Evolutionary conservation across 2,329 filamentous ascomycete species (phyloP).

Genomic region (Microthyrium microscopicum): DNA sequence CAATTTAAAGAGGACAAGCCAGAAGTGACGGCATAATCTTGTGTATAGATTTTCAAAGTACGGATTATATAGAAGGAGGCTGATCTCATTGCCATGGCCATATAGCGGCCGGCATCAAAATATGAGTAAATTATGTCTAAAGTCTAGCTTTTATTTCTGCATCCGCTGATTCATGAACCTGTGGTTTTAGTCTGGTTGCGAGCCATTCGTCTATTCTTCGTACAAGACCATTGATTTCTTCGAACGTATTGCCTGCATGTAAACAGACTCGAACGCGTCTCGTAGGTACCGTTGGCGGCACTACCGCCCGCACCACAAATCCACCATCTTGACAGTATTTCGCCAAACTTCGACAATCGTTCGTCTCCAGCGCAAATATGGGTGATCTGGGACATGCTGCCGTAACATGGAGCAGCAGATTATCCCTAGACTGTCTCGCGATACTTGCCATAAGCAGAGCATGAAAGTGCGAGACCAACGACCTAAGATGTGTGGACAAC

Average conservation of each 20-base stretch:
- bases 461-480: slow-evolving; percentile 22
- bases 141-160: too few relatives aligned
- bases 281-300: slow-evolving; percentile 50
- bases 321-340: slow-evolving; percentile 40
- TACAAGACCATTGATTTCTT: slow-evolving; percentile 39
- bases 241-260: slow-evolving; percentile 46
- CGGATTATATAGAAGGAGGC: too few relatives aligned
- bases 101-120: too few relatives aligned
- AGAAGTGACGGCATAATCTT: too few relatives aligned
- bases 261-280: slow-evolving; percentile 51
- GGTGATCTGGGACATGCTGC: slow-evolving; percentile 33
- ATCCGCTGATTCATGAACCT: too few relatives aligned
- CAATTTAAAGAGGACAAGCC: too few relatives aligned
- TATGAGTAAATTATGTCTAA: too few relatives aligned
- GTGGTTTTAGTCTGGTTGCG: too few relatives aligned
- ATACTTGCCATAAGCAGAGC: slow-evolving; percentile 18
- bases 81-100: too few relatives aligned
- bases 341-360: slow-evolving; percentile 41
- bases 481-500: background rate
- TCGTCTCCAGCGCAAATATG: slow-evolving; percentile 47
- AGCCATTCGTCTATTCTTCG: slow-evolving; percentile 34
- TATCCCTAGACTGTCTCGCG: background rate
- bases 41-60: too few relatives aligned
- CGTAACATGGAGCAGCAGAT: slow-evolving; percentile 1
- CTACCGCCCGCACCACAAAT: slow-evolving; percentile 47